These are phyloP conservation scores for Cordyceps cateniannulata DNA, from an alignment of 2,329 filamentous ascomycete genomes.

Conservation along the genomic window DNA sequence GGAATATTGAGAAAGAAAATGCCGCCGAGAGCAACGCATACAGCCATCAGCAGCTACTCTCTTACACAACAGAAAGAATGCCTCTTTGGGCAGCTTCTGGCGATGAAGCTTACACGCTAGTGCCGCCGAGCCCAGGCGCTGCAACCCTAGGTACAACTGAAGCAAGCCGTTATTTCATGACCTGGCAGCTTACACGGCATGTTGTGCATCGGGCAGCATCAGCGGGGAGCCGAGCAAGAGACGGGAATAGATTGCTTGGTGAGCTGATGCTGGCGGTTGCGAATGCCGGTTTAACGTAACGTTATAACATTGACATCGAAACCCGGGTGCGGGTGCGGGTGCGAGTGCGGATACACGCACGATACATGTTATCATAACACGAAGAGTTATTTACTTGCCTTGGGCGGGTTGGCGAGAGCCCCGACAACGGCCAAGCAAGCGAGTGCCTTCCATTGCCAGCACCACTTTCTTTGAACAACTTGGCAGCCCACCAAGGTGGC, in stretches of 20 bases:
- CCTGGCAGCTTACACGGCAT: neutral
- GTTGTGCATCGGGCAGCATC: neutral
- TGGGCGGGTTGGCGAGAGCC: neutral
- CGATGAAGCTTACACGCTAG: constrained; percentile 4
- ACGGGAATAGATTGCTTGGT: neutral
- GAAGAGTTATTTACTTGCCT: neutral
- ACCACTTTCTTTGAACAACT: neutral
- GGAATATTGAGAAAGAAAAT: neutral
- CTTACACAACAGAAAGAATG: neutral
- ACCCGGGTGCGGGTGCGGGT: constrained; percentile 1
- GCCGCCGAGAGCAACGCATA: neutral
- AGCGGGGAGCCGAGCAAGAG: neutral
- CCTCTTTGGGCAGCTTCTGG: constrained; percentile 3
- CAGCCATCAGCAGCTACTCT: neutral
- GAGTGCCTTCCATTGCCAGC: neutral
- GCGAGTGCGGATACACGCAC: neutral
- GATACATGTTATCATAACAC: neutral
- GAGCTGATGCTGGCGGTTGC: neutral
- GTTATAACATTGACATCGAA: neutral
- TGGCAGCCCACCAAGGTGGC: neutral
- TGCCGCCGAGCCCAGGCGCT: neutral
- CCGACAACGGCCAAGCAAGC: neutral
- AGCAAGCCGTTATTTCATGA: neutral
- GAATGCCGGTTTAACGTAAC: constrained; percentile 1
- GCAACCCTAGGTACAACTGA: neutral